Evolutionary conservation across 495 filamentous ascomycete genomes (phyloP).

Genomic region (Xylaria cubensis): DNA sequence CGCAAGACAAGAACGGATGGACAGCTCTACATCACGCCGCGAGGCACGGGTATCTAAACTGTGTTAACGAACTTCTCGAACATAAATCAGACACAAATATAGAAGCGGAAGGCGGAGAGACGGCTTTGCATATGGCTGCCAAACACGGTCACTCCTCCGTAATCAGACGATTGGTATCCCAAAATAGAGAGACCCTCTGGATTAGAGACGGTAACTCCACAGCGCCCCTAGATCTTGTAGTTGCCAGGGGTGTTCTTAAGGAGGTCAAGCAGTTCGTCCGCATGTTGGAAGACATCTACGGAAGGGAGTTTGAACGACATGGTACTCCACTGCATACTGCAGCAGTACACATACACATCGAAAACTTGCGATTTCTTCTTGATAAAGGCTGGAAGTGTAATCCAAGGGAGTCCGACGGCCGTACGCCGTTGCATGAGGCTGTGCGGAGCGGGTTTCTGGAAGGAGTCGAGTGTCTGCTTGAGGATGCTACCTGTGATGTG

Average conservation of each 20-base stretch:
- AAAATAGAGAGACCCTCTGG: background rate
- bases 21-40: background rate
- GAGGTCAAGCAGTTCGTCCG: background rate
- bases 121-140: background rate
- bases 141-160: background rate
- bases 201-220: background rate
- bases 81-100: background rate
- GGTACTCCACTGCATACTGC: background rate
- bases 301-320: background rate
- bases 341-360: background rate
- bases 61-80: background rate
- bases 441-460: background rate
- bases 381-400: background rate
- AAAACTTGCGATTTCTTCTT: background rate
- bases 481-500: background rate
- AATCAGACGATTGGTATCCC: constrained; percentile 1
- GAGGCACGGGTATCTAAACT: background rate
- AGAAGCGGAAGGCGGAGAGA: background rate
- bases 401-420: background rate
- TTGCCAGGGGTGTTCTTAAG: background rate
- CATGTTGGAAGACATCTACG: background rate
- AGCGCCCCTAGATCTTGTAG: background rate
- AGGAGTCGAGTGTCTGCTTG: background rate
- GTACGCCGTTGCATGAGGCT: background rate
- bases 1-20: background rate